phyloP scores from a whole-genome alignment of 805 yeast genomes.

The Middelhovenomyces tepae region DNA sequence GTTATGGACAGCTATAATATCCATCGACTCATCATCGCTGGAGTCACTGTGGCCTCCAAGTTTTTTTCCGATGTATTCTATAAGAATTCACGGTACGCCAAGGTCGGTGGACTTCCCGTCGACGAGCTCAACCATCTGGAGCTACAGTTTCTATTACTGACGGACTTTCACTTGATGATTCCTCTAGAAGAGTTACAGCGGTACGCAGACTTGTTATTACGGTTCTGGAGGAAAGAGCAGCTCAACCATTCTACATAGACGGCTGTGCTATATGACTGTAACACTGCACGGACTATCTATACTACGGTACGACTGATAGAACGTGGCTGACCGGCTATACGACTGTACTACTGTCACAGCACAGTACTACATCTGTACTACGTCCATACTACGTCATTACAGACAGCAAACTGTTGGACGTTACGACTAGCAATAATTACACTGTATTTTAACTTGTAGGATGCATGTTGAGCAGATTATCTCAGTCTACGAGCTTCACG shows the following conservation, averaged over 20 bases:
- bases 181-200: constrained; percentile 84
- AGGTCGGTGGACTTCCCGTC: constrained; percentile 86
- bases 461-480: constrained; percentile 27
- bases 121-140: constrained; percentile 91
- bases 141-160: constrained; percentile 71
- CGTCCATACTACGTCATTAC: too few relatives aligned
- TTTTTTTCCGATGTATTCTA: constrained; percentile 91
- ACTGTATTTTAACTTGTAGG: too few relatives aligned
- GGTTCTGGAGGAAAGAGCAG: constrained; percentile 76
- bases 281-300: too few relatives aligned
- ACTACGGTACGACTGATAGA: too few relatives aligned
- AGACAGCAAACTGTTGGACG: too few relatives aligned
- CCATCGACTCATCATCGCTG: constrained; percentile 87
- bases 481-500: constrained; percentile 78
- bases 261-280: constrained; percentile 6
- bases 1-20: constrained; percentile 95
- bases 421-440: too few relatives aligned
- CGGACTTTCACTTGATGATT: constrained; percentile 82
- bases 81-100: constrained; percentile 88
- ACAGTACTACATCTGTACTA: too few relatives aligned
- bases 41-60: constrained; percentile 91
- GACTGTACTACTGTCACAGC: too few relatives aligned
- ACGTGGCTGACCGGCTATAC: too few relatives aligned
- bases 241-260: constrained; percentile 5
- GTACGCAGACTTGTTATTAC: constrained; percentile 76